phyloP scores from a whole-genome alignment of 345 rosid genomes.

The Xanthoceras sorbifolium region DNA sequence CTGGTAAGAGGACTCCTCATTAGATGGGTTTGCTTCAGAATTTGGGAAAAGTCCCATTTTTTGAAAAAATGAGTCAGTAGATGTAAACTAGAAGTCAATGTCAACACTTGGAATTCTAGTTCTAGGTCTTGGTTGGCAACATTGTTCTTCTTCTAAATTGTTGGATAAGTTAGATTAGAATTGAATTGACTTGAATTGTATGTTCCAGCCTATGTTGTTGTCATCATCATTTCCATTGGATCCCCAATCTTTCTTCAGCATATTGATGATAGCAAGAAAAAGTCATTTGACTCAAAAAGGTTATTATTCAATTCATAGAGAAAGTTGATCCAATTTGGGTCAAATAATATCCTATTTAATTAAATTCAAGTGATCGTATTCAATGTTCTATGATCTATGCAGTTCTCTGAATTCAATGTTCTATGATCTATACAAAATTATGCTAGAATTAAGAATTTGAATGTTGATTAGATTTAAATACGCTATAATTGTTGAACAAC shows the following conservation, averaged over 20 bases:
- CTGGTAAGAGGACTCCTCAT: neutral
- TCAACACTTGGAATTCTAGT: slow-evolving; percentile 14
- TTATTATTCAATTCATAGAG: neutral
- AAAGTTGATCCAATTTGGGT: neutral
- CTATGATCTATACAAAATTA: too few species aligned
- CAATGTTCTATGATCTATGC: neutral
- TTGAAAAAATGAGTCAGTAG: slow-evolving; percentile 29
- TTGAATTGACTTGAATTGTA: slow-evolving; percentile 12
- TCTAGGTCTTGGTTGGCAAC: slow-evolving; percentile 3
- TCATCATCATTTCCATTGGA: slow-evolving; percentile 2
- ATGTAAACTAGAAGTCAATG: slow-evolving; percentile 31
- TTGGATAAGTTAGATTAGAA: slow-evolving; percentile 6
- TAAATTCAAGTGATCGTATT: neutral
- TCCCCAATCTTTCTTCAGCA: neutral
- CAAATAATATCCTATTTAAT: neutral
- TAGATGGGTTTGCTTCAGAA: slow-evolving; percentile 24
- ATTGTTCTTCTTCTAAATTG: slow-evolving; percentile 4
- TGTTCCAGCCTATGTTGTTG: neutral
- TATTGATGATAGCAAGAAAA: neutral
- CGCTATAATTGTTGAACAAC: neutral
- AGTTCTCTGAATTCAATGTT: neutral
- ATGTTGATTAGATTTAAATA: neutral
- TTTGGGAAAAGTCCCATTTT: slow-evolving; percentile 23
- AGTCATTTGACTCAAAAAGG: neutral
- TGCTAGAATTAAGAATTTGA: too few species aligned